Conservation (phyloP, 495 filamentous ascomycete species). For the Neurospora africana region DNA sequence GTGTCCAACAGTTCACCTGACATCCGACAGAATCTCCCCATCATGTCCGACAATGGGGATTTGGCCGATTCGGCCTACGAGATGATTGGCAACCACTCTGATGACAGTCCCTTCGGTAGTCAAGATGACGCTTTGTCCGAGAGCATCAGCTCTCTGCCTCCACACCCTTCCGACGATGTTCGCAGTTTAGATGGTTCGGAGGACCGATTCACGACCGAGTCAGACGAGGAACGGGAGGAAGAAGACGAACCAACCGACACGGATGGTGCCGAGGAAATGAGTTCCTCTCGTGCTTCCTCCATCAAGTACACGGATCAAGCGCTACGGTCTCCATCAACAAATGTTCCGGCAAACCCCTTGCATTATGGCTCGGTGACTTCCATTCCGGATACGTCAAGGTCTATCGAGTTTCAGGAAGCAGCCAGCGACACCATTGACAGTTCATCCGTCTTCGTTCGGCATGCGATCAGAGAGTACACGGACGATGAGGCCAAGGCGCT, state of each 20-base stretch:
- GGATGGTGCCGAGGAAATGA: constrained; percentile 31
- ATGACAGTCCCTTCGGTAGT: constrained; percentile 23
- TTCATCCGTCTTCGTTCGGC: constrained; percentile 47
- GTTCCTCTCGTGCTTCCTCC: constrained; percentile 30
- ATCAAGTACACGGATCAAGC: constrained; percentile 26
- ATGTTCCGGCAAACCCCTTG: constrained; percentile 22
- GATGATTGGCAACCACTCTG: constrained; percentile 25
- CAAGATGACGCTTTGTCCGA: constrained; percentile 39
- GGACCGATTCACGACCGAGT: constrained; percentile 27
- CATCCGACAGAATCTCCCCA: constrained; percentile 33
- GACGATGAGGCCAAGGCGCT: constrained; percentile 41
- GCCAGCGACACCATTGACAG: constrained; percentile 27
- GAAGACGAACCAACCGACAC: constrained; percentile 29
- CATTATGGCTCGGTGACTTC: constrained; percentile 19
- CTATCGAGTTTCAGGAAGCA: constrained; percentile 54
- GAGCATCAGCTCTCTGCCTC: constrained; percentile 41
- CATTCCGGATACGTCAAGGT: constrained; percentile 14
- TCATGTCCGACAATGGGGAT: constrained; percentile 31
- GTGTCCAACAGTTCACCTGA: constrained; percentile 38
- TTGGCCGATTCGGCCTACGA: constrained; percentile 49
- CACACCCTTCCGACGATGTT: constrained; percentile 38
- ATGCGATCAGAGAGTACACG: constrained; percentile 49
- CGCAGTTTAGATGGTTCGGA: constrained; percentile 45
- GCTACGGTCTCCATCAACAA: constrained; percentile 35
- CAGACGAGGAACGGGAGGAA: constrained; percentile 6